These are phyloP conservation scores for Triangularia verruculosa DNA, from an alignment of 2,329 filamentous ascomycete genomes.

Conservation along the genomic window DNA sequence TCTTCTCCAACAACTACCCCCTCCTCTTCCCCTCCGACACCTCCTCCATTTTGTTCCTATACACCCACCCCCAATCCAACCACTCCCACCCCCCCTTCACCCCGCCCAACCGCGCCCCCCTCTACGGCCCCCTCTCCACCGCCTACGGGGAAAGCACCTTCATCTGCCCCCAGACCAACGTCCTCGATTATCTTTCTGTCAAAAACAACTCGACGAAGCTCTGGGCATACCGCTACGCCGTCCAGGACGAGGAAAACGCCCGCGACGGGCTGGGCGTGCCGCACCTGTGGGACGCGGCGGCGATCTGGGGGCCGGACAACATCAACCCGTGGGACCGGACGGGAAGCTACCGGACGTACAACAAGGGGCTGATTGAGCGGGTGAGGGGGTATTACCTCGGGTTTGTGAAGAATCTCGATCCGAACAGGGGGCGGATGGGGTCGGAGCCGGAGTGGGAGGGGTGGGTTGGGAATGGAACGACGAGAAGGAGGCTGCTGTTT, in stretches of 20 bases:
- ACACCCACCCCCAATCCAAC: slow-evolving; percentile 35
- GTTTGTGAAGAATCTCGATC: slow-evolving; percentile 46
- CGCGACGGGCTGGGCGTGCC: slow-evolving; percentile 45
- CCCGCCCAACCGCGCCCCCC: neutral
- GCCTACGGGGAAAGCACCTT: slow-evolving; percentile 48
- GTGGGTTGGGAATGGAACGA: slow-evolving; percentile 35
- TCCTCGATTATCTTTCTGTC: slow-evolving; percentile 36
- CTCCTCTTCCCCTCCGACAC: slow-evolving; percentile 37
- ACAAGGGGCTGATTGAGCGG: slow-evolving; percentile 43
- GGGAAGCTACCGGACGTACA: slow-evolving; percentile 43
- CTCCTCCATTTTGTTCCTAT: slow-evolving; percentile 36
- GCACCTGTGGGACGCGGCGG: slow-evolving; percentile 47
- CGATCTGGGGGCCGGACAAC: slow-evolving; percentile 47
- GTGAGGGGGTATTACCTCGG: slow-evolving; percentile 51
- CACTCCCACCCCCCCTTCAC: slow-evolving; percentile 38
- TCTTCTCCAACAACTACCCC: slow-evolving; percentile 49
- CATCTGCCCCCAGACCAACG: slow-evolving; percentile 41
- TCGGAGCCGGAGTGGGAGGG: slow-evolving; percentile 41
- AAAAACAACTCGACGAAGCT: slow-evolving; percentile 22
- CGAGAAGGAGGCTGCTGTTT: slow-evolving; percentile 38
- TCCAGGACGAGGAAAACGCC: slow-evolving; percentile 38
- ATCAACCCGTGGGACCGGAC: slow-evolving; percentile 29
- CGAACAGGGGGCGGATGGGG: slow-evolving; percentile 37
- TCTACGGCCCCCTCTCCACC: slow-evolving; percentile 33
- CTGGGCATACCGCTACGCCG: slow-evolving; percentile 51